Conservation (phyloP, 768 basidiomycete genomes). For the Lactarius sp. region DNA sequence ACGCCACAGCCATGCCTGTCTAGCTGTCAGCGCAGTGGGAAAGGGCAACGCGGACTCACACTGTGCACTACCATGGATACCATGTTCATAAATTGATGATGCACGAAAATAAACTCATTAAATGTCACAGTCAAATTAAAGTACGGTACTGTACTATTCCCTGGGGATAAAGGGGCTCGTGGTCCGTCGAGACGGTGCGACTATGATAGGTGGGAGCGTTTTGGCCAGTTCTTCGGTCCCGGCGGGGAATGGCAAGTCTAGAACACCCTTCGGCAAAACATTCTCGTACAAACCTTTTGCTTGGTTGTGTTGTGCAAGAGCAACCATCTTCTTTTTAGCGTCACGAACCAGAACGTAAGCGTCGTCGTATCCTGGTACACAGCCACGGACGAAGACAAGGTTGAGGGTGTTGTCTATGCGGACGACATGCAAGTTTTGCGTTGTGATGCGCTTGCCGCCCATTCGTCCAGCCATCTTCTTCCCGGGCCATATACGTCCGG, state of each 20-base stretch:
- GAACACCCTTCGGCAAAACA: slow-evolving; percentile 76
- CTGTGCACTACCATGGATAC: slow-evolving; percentile 5
- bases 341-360: slow-evolving; percentile 83
- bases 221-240: slow-evolving; percentile 75
- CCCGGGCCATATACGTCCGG: slow-evolving; percentile 92
- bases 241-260: slow-evolving; percentile 87
- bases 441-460: slow-evolving; percentile 76
- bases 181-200: slow-evolving; percentile 64
- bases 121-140: neutral
- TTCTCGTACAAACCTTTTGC: slow-evolving; percentile 70
- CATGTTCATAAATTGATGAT: slow-evolving; percentile 2
- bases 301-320: slow-evolving; percentile 56
- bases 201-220: slow-evolving; percentile 57
- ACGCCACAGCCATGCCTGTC: neutral
- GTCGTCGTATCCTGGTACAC: slow-evolving; percentile 85
- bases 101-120: neutral
- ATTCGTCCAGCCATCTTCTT: slow-evolving; percentile 98
- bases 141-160: slow-evolving; percentile 38
- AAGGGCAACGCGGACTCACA: neutral
- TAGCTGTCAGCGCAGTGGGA: neutral
- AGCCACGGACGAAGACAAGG: slow-evolving; percentile 87
- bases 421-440: slow-evolving; percentile 84
- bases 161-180: slow-evolving; percentile 72
- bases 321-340: slow-evolving; percentile 81
- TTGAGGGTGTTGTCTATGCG: slow-evolving; percentile 84